Conservation (phyloP, 768 basidiomycete species). For the Phlebiopsis gigantea region DNA sequence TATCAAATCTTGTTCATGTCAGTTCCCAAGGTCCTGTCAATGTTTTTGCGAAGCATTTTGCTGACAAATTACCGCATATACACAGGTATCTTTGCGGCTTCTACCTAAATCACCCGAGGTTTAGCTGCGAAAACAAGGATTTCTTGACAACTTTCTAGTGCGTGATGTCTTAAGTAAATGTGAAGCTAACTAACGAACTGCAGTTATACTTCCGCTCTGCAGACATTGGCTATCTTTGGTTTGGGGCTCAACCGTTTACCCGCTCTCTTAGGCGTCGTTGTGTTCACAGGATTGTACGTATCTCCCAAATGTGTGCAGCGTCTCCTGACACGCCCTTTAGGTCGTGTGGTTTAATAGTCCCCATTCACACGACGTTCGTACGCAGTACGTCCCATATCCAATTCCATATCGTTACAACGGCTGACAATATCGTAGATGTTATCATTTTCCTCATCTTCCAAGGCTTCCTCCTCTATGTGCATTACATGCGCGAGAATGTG, state of each 20-base stretch:
- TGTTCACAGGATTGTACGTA: constrained; percentile 52
- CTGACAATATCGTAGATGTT: constrained; percentile 35
- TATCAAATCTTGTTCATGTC: constrained; percentile 53
- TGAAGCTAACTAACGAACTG: no score
- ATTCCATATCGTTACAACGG: not conserved
- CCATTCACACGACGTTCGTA: not conserved
- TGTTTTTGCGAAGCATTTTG: not conserved
- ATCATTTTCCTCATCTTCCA: constrained; percentile 78
- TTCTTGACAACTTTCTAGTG: constrained; percentile 35
- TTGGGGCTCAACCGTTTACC: constrained; percentile 61
- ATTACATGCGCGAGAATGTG: constrained; percentile 39
- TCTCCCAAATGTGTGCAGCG: not conserved
- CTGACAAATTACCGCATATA: not conserved
- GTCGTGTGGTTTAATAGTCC: constrained; percentile 4
- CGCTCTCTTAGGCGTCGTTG: constrained; percentile 52
- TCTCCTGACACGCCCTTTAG: not conserved
- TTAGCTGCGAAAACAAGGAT: constrained; percentile 38
- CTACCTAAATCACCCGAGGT: constrained; percentile 25
- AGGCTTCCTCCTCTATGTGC: constrained; percentile 70
- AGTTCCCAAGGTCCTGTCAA: constrained; percentile 6
- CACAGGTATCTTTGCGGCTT: constrained; percentile 41
- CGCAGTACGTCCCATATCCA: constrained; percentile 4
- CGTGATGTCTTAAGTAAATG: no score
- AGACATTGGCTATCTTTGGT: constrained; percentile 70
- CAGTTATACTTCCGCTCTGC: constrained; percentile 34